Conservation (phyloP, 176 grass and related monocot genomes). For the Rhipidocladum racemiflorum region DNA sequence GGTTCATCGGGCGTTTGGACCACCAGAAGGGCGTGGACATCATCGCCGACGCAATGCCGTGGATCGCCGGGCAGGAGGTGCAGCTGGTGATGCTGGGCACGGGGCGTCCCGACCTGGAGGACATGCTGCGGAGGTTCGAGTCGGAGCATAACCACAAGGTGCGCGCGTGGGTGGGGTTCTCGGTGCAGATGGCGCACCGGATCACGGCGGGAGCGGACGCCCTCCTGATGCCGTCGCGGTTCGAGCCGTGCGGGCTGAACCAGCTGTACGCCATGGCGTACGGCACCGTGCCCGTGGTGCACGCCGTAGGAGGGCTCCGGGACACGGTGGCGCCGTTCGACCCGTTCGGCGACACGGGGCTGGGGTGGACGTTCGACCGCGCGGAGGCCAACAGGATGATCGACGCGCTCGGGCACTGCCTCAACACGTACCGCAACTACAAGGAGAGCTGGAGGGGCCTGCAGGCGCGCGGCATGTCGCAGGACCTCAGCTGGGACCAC, state of each 20-base stretch:
- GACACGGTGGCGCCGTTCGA: constrained; percentile 82
- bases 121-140: constrained; percentile 56
- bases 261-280: constrained; percentile 93
- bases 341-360: constrained; percentile 52
- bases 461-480: constrained; percentile 70
- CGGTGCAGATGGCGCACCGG: constrained; percentile 74
- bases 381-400: constrained; percentile 63
- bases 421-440: constrained; percentile 77
- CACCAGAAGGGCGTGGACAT: constrained; percentile 88
- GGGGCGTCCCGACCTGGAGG: constrained; percentile 72
- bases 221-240: constrained; percentile 84
- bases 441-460: constrained; percentile 78
- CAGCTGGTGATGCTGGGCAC: constrained; percentile 84
- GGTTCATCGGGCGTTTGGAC: constrained; percentile 82
- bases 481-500: constrained; percentile 90
- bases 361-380: constrained; percentile 81
- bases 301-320: constrained; percentile 79
- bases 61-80: constrained; percentile 77
- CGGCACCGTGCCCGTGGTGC: constrained; percentile 86
- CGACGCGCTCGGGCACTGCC: constrained; percentile 61
- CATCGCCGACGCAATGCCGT: constrained; percentile 82
- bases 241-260: constrained; percentile 94
- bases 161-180: constrained; percentile 78
- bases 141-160: constrained; percentile 60
- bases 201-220: constrained; percentile 73